A percentile compares a stretch with the other conserved stretches of the same genome.
Conservation (phyloP, 371 early-diverging fungal genomes). For the Coemansia sp. region DNA sequence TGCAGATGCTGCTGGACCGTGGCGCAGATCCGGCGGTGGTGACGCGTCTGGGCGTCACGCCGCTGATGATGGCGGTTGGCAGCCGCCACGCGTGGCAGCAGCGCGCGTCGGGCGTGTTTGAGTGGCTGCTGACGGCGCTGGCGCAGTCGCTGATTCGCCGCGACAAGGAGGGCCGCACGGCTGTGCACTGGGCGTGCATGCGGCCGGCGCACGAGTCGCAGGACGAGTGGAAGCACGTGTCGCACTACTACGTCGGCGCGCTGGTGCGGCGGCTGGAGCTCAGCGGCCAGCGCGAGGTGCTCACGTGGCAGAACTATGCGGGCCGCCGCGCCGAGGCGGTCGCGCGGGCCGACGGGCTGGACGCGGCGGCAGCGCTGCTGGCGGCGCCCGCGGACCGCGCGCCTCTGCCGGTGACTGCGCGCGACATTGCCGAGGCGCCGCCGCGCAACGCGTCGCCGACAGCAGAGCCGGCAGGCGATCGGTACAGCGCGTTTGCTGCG, state of each 20-base stretch:
- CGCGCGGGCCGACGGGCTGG: constrained; percentile 7
- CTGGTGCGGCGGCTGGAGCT: constrained; percentile 15
- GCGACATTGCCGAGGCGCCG: constrained; percentile 1
- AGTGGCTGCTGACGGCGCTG: constrained; percentile 34
- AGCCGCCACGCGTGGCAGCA: constrained; percentile 18
- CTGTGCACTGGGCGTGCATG: constrained; percentile 40
- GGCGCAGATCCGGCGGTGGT: constrained; percentile 64
- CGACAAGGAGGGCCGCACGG: constrained; percentile 41
- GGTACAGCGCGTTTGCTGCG: constrained; percentile 6
- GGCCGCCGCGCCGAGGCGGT: constrained; percentile 26
- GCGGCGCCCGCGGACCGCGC: neutral
- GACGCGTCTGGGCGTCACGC: constrained; percentile 77
- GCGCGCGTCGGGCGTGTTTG: constrained; percentile 15
- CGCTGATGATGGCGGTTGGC: constrained; percentile 76
- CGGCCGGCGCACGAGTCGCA: neutral
- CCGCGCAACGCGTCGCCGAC: neutral
- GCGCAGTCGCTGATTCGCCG: constrained; percentile 21
- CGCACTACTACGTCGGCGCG: constrained; percentile 14
- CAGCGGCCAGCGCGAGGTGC: constrained; percentile 14
- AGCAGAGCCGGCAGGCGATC: neutral
- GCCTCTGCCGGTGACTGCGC: neutral
- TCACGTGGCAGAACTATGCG: constrained; percentile 31
- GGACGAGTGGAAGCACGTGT: constrained; percentile 12
- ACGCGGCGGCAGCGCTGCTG: constrained; percentile 2
- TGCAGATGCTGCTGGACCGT: constrained; percentile 63